Conservation (phyloP, 1,284 basidiomycete species). For the Heterobasidion annosum region DNA sequence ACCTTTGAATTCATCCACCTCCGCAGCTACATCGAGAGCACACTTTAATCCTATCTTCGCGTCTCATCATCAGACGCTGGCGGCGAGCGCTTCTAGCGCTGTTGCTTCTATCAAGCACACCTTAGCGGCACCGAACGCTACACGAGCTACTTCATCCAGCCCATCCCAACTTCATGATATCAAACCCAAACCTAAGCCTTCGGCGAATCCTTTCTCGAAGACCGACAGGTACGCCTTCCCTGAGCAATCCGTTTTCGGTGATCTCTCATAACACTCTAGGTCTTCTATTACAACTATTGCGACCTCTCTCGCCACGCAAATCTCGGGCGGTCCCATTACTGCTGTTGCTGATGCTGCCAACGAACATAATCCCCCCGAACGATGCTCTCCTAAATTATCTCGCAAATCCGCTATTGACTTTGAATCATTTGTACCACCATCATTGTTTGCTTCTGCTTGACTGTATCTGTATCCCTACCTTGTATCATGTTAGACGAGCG, state of each 20-base stretch:
- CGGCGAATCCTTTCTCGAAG: conserved; percentile 49
- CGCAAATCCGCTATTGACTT: conserved; percentile 8
- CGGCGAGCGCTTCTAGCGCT: conserved; percentile 27
- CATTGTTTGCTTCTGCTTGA: conserved; percentile 58
- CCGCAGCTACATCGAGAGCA: conserved; percentile 7
- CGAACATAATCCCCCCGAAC: conserved; percentile 12
- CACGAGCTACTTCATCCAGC: conserved; percentile 1
- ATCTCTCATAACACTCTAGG: conserved; percentile 60
- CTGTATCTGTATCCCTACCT: conserved; percentile 13
- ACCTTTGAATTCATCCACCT: conserved; percentile 14
- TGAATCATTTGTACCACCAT: conserved; percentile 50
- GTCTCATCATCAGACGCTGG: conserved; percentile 20
- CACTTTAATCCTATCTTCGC: conserved; percentile 5
- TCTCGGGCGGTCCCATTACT: conserved; percentile 9
- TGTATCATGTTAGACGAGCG: conserved; percentile 43
- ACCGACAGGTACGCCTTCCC: conserved; percentile 56
- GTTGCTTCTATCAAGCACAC: conserved; percentile 36
- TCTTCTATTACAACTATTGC: conserved; percentile 17
- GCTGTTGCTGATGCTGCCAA: conserved; percentile 8
- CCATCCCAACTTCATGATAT: neutral
- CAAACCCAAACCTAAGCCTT: conserved; percentile 2
- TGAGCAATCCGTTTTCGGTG: conserved; percentile 29
- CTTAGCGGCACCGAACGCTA: conserved; percentile 14
- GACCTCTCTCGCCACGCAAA: conserved; percentile 9
- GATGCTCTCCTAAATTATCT: conserved; percentile 16